Conservation (phyloP, 768 basidiomycete genomes). For the Boletus huronensis region DNA sequence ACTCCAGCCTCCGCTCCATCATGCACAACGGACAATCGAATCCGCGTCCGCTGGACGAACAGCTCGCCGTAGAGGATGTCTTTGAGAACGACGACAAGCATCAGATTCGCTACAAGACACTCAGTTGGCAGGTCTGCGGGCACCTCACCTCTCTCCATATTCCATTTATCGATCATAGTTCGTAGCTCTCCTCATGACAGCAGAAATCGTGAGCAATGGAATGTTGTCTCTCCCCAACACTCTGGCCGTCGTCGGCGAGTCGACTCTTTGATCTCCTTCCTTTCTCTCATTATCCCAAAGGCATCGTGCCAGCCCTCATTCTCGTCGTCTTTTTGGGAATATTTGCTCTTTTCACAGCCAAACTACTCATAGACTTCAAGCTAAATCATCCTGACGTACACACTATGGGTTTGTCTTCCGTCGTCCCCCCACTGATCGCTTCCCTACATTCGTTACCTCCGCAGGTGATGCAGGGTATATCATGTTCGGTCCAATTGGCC, state of each 20-base stretch:
- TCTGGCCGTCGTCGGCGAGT: conserved; percentile 1
- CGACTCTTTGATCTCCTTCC: not conserved
- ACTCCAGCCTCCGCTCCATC: not conserved
- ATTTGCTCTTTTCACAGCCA: conserved; percentile 29
- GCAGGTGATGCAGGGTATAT: conserved; percentile 5
- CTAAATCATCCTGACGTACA: conserved; percentile 50
- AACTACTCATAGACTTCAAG: conserved; percentile 38
- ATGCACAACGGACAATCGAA: not conserved
- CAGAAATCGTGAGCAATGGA: conserved; percentile 6
- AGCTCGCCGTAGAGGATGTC: conserved; percentile 23
- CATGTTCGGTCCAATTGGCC: conserved; percentile 2
- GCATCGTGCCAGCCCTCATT: conserved; percentile 7
- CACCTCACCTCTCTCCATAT: no score
- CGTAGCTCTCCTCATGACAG: not conserved
- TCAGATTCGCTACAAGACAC: conserved; percentile 2
- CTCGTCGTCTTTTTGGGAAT: conserved; percentile 1
- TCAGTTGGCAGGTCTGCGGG: conserved; percentile 2
- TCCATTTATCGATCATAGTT: not conserved
- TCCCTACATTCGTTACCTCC: not conserved
- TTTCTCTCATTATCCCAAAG: not conserved
- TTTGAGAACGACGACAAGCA: conserved; percentile 43
- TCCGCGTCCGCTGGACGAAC: not conserved
- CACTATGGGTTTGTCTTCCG: conserved; percentile 41
- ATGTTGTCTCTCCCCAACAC: not conserved
- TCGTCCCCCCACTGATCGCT: not conserved